Evolutionary conservation across 1,139 yeast species (phyloP), one percentile per base, ranked within the genome.

Genomic region (Debaryomycetaceae sp.): DNA sequence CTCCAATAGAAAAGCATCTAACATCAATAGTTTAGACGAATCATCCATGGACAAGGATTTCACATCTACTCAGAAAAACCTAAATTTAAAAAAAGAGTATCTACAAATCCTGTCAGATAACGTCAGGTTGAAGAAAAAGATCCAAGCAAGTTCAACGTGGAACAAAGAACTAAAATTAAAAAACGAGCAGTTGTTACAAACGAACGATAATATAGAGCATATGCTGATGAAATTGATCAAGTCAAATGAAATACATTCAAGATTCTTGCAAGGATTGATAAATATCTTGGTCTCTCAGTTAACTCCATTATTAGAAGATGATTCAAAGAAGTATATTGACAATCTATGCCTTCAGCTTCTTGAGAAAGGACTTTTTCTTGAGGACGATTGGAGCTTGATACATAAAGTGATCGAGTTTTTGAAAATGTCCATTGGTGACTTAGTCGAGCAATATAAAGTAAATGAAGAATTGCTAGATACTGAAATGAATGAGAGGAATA

Each of bases 221-320:
- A 35, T 13, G 27, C 14, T 36, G 8, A 14, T 24, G 17, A 14
- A 17, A 9, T 33, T 40, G 11, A 42, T 29, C 6, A 42, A 36
- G 13, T 45, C 47, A 17, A 44, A 45, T 29, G 41, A 36, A 37
- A 31, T 42, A 6, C 33, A 42, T 6, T 34, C 24, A 5, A 40
- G 41, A 20, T 36, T 36, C 17, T 29, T 44, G 11, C 42, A 37
- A 23, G 35, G 29, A 6, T 44, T 48, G 33, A 22, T 44, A 6
- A 24, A 37, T n/a, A 22, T 22, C n/a, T 36, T 38, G 14, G 45
- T 43, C 24, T 31, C 37, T 11, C 23, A 48, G 7, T 47, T 62
- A 34, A 42, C 49, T 34, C 63, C 63, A 7, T 48, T 59, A 49
- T 47, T 61, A 44, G 50, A 58, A 39, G 53, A 55, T 7, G 65